phyloP scores from a whole-genome alignment of 2,329 filamentous ascomycete species.

The Hyphodiscus sp. region DNA sequence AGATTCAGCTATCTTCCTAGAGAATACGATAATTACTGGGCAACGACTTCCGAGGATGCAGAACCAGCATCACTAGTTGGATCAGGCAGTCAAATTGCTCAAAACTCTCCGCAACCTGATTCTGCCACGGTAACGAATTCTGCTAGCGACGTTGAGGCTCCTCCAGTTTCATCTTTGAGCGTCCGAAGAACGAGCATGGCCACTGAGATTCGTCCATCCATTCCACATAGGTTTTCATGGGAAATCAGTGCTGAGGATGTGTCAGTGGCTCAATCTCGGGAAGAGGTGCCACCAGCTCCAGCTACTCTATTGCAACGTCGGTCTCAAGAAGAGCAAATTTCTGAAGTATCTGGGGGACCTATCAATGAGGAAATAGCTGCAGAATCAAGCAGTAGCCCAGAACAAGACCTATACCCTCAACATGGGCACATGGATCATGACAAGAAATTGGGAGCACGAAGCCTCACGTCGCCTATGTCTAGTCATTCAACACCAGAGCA shows the following conservation, averaged over 20 bases:
- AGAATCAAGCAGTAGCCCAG: background rate
- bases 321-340: background rate
- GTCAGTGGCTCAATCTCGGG: background rate
- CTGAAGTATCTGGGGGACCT: background rate
- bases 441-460: background rate
- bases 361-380: background rate
- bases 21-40: conserved; percentile 65
- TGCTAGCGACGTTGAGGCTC: conserved; percentile 8
- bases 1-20: conserved; percentile 58
- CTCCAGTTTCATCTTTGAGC: conserved; percentile 20
- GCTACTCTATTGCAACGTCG: background rate
- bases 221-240: conserved; percentile 27
- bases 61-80: background rate
- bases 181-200: conserved; percentile 13
- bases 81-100: conserved; percentile 16
- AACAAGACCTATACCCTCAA: background rate
- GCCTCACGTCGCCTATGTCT: background rate
- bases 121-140: background rate
- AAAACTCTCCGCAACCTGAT: conserved; percentile 12
- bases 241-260: conserved; percentile 21
- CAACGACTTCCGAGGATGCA: conserved; percentile 38
- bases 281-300: background rate
- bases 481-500: too few species aligned
- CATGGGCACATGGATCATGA: background rate
- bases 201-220: conserved; percentile 8